Percentiles rank a stretch among this genome's conserved stretches.
phyloP scores from a whole-genome alignment of 192 early-diverging fungal genomes.

The Mortierella hygrophila region DNA sequence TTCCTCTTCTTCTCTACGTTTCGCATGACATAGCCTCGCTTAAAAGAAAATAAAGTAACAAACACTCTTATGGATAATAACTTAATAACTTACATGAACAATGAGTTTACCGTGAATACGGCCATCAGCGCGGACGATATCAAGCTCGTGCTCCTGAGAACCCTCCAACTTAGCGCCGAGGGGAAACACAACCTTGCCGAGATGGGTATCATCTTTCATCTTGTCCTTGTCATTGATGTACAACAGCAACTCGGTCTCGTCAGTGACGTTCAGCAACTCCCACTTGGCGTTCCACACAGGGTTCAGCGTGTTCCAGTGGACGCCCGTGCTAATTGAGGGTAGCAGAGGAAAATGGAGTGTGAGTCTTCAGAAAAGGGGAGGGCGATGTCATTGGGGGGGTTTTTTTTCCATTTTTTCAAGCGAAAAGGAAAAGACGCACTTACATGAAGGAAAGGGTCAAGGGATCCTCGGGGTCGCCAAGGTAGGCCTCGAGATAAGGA shows the following conservation, averaged over 20 bases:
- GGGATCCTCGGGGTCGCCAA: slow-evolving; percentile 29
- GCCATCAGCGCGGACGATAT: slow-evolving; percentile 27
- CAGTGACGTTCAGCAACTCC: slow-evolving; percentile 32
- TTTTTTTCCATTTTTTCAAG: background rate
- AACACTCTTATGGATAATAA: background rate
- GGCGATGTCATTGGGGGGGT: background rate
- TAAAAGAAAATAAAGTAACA: background rate
- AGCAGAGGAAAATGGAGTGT: background rate
- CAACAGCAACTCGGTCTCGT: slow-evolving; percentile 23
- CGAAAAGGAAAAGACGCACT: background rate
- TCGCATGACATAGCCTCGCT: background rate
- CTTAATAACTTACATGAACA: slow-evolving; percentile 20
- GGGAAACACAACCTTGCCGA: slow-evolving; percentile 19
- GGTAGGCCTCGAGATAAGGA: slow-evolving; percentile 41
- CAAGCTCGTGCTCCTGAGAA: slow-evolving; percentile 27
- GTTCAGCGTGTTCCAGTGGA: slow-evolving; percentile 44
- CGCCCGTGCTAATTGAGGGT: slow-evolving; percentile 26
- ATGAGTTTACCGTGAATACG: slow-evolving; percentile 19
- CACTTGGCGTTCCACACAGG: slow-evolving; percentile 46
- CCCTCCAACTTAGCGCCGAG: slow-evolving; percentile 28
- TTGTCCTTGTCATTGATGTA: slow-evolving; percentile 47
- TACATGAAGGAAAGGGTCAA: slow-evolving; percentile 29
- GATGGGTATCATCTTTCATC: slow-evolving; percentile 47
- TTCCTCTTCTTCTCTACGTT: background rate
- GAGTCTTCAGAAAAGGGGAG: background rate